Evolutionary conservation across 129 eudicot genomes (phyloP).

Genomic region (Artemisia annua): DNA sequence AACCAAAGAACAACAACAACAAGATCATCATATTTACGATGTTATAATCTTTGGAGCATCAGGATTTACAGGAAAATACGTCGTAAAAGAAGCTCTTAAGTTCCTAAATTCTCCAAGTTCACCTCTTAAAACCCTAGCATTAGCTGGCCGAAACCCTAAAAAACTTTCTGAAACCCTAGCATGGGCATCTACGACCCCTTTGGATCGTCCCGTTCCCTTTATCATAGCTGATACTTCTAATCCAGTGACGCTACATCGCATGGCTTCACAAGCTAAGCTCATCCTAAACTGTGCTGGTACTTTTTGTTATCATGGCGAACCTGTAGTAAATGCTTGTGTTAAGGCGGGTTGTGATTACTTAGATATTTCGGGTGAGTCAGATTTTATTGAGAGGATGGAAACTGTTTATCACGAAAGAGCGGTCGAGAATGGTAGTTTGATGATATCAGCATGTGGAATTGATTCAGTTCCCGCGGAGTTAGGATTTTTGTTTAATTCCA

Average conservation of each 20-base stretch:
- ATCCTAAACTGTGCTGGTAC: constrained; percentile 72
- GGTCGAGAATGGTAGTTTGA: constrained; percentile 55
- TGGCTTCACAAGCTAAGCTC: constrained; percentile 65
- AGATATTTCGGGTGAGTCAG: constrained; percentile 72
- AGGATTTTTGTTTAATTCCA: constrained; percentile 60
- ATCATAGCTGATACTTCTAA: constrained; percentile 50
- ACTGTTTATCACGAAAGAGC: constrained; percentile 56
- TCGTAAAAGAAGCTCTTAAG: constrained; percentile 81
- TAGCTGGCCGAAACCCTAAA: constrained; percentile 58
- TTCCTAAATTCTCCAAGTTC: constrained; percentile 50
- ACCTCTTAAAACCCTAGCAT: constrained; percentile 59
- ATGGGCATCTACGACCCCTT: constrained; percentile 55
- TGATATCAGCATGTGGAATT: constrained; percentile 84
- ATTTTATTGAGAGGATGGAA: constrained; percentile 80
- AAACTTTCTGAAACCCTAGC: constrained; percentile 43
- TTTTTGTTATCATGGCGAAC: constrained; percentile 54
- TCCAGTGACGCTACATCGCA: constrained; percentile 50
- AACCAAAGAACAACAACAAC: not conserved
- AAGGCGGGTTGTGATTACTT: constrained; percentile 65
- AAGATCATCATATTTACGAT: not conserved
- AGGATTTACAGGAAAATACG: constrained; percentile 90
- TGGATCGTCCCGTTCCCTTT: constrained; percentile 29
- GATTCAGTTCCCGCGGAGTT: constrained; percentile 82
- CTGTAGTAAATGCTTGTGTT: constrained; percentile 65
- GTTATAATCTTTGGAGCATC: constrained; percentile 63